These are phyloP conservation scores for Aspergillus fijiensis DNA, from an alignment of 2,329 filamentous ascomycete genomes.

Conservation along the genomic window DNA sequence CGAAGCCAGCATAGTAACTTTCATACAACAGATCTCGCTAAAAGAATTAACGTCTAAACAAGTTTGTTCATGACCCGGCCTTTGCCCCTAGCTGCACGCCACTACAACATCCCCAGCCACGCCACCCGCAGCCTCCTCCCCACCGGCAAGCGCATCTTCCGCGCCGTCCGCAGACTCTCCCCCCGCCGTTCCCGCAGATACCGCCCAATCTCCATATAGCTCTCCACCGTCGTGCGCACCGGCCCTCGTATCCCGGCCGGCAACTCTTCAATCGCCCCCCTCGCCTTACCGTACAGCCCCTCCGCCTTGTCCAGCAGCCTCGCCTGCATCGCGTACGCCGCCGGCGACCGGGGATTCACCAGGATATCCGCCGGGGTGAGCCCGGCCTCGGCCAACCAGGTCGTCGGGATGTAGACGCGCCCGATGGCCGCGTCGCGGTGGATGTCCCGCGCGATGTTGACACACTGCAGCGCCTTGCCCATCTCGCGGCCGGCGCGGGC, in stretches of 20 bases:
- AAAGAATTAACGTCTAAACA: no score
- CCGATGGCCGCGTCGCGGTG: constrained; percentile 62
- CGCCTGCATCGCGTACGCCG: constrained; percentile 46
- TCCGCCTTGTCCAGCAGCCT: constrained; percentile 63
- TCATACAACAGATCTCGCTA: no score
- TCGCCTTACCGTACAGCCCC: constrained; percentile 56
- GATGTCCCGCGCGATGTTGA: constrained; percentile 76
- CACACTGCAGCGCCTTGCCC: constrained; percentile 73
- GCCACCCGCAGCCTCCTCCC: background rate
- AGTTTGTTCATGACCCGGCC: no score
- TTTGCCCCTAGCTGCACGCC: no score
- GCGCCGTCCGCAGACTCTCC: background rate
- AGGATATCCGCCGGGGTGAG: constrained; percentile 32
- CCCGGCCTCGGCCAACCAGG: constrained; percentile 61
- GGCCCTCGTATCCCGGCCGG: constrained; percentile 61
- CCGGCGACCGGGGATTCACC: constrained; percentile 3
- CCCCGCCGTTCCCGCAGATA: background rate
- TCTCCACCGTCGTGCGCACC: constrained; percentile 69
- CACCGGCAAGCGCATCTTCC: background rate
- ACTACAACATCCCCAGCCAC: constrained; percentile 1
- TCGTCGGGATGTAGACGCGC: constrained; percentile 66
- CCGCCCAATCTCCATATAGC: constrained; percentile 72
- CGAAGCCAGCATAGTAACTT: no score
- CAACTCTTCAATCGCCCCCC: constrained; percentile 59
- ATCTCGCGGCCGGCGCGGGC: constrained; percentile 46